Conservation (phyloP, 768 basidiomycete genomes). For the Kwoniella pini region DNA sequence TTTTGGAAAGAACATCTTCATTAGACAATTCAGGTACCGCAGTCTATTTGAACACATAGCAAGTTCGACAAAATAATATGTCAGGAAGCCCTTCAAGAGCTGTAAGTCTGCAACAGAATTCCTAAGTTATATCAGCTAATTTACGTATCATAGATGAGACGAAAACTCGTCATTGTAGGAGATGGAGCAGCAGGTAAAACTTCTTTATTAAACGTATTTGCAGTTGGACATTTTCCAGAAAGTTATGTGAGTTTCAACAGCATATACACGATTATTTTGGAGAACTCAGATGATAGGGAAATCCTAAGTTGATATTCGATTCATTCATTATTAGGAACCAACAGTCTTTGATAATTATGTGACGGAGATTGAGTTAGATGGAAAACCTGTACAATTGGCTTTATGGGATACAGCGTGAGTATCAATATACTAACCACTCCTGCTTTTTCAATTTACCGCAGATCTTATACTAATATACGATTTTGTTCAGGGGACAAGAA, state of each 20-base stretch:
- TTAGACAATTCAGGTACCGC: too few species aligned
- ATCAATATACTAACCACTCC: too few species aligned
- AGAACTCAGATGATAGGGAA: too few species aligned
- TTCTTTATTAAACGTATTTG: conserved; percentile 45
- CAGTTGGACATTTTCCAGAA: conserved; percentile 53
- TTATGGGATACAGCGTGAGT: conserved; percentile 99
- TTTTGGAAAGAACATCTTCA: too few species aligned
- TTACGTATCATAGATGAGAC: conserved; percentile 66
- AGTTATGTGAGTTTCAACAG: conserved; percentile 39
- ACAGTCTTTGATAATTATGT: conserved; percentile 94
- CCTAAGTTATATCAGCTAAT: too few species aligned
- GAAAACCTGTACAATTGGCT: conserved; percentile 94
- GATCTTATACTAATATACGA: not conserved
- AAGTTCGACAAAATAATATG: conserved; percentile 1
- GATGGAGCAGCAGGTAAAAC: conserved; percentile 97
- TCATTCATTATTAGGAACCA: too few species aligned
- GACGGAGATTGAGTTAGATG: conserved; percentile 95
- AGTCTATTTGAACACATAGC: too few species aligned
- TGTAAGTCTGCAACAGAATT: conserved; percentile 18
- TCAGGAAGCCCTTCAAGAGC: conserved; percentile 24
- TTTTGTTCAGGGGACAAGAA: conserved; percentile 77
- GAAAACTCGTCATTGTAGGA: conserved; percentile 88
- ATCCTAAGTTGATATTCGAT: too few species aligned
- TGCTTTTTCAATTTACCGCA: too few species aligned
- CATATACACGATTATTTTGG: too few species aligned